A percentile compares a stretch with the other conserved stretches of the same genome.
Conservation (phyloP, 1,284 basidiomycete species). For the Sanguinoderma infundibulare region DNA sequence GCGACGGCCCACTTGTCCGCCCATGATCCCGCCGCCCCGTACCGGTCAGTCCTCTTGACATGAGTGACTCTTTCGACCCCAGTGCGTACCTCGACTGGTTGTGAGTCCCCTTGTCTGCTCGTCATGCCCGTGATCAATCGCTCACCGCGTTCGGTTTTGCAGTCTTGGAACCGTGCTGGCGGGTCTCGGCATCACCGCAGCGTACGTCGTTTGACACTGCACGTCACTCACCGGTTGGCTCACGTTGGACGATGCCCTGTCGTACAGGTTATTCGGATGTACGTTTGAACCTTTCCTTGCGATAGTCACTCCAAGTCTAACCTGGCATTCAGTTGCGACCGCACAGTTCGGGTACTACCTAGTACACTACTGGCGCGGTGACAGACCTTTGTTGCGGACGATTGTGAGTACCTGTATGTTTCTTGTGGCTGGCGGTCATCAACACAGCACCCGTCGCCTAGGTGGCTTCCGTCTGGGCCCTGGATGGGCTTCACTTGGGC, state of each 20-base stretch:
- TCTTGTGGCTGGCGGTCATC: not conserved
- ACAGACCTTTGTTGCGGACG: not conserved
- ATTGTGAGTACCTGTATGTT: not conserved
- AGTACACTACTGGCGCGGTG: not conserved
- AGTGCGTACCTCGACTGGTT: too few relatives aligned
- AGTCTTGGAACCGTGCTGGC: not conserved
- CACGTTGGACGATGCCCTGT: not conserved
- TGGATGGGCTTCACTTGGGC: constrained; percentile 5
- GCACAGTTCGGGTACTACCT: not conserved
- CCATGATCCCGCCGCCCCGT: too few relatives aligned
- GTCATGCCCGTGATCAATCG: too few relatives aligned
- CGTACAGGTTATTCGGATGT: not conserved
- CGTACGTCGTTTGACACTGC: not conserved
- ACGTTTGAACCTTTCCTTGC: not conserved
- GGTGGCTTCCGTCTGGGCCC: constrained; percentile 3
- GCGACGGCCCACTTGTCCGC: too few relatives aligned
- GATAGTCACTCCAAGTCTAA: not conserved
- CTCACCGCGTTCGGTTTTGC: too few relatives aligned
- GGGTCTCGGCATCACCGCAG: not conserved
- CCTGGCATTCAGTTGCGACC: not conserved
- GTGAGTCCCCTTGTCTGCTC: too few relatives aligned
- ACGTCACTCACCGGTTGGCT: not conserved
- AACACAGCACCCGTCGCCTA: not conserved
- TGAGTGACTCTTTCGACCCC: too few relatives aligned
- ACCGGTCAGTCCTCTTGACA: too few relatives aligned